Evolutionary conservation across 371 early-diverging fungal genomes (phyloP), one percentile per base, ranked within the genome.

Genomic region (Rhizoclosmatium hyalinum): DNA sequence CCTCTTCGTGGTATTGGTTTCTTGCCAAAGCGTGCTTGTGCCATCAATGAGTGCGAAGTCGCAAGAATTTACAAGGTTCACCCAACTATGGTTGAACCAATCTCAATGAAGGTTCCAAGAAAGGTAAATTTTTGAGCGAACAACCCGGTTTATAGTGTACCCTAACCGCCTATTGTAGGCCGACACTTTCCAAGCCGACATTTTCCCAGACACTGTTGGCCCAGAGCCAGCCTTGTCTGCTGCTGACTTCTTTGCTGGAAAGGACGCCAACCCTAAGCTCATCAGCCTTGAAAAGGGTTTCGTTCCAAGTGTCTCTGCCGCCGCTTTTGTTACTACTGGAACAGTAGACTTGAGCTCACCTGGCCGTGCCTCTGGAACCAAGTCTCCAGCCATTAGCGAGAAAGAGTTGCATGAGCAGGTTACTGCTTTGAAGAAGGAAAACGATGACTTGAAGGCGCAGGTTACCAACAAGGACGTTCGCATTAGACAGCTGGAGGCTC

Each of bases 41-140:
- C 93, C 76, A 91, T 96, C 66, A 84, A 81, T 68, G 94, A 96
- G 70, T 91, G 92, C 77, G 99, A 98, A 82, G 90, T 98, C 69
- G 94, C 94, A 61, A 85, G 97, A 63, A 94, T 95, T 46, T 98
- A 89, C 88, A 98, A 98, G 82, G 96, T 98, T 53, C 91, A 91
- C 71, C 90, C 90, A 53, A 81, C 84, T 63, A 75, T 92, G 71
- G 90, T 98, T 64, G 99, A 98, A 82, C 99, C 99, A 21, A 94
- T 98, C 67, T 94, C 95, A 41, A 97, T 98, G 87, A 93, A 90
- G 65, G 98, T 98, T 3, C 99, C 99, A n/a, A 87, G 99, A 80
- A 94, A 93, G 90, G 95, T 93, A 87, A 74, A 75, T 10, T 12
- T 24, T 21, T 3, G n/a, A 8, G 17, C 1, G 32, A 21, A 19